A percentile compares a stretch with the other conserved stretches of the same genome.
Evolutionary conservation across 1,284 basidiomycete species (phyloP).

Genomic region (Polyporus tsugae): DNA sequence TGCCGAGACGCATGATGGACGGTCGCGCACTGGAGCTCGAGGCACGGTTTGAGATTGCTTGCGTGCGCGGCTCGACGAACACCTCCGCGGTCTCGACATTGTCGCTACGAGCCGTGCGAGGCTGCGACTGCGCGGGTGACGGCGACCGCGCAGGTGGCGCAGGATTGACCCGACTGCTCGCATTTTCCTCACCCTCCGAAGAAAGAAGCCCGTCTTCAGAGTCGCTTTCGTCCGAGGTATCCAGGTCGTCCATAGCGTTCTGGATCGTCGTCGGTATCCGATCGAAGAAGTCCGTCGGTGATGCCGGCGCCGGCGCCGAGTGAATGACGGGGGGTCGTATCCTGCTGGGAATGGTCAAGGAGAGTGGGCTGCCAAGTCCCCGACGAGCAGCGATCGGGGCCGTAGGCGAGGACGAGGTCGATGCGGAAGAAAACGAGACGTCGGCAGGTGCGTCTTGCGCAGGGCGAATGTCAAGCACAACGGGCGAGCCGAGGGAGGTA

Average conservation of each 20-base stretch:
- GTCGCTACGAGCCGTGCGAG: constrained; percentile 12
- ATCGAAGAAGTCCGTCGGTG: constrained; percentile 78
- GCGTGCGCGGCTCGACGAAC: constrained; percentile 46
- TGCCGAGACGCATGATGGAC: constrained; percentile 52
- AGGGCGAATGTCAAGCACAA: constrained; percentile 23
- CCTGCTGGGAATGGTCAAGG: constrained; percentile 40
- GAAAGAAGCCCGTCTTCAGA: constrained; percentile 44
- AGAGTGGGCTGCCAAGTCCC: constrained; percentile 34
- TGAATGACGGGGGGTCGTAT: constrained; percentile 38
- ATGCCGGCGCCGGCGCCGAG: constrained; percentile 64
- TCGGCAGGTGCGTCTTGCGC: constrained; percentile 24
- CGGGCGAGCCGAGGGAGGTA: constrained; percentile 26
- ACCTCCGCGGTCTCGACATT: constrained; percentile 35
- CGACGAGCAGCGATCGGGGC: constrained; percentile 39
- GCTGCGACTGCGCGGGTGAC: constrained; percentile 1
- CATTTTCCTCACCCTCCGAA: constrained; percentile 28
- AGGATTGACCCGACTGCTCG: constrained; percentile 28
- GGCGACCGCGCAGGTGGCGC: constrained; percentile 17
- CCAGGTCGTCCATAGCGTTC: constrained; percentile 76
- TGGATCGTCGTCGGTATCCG: constrained; percentile 66
- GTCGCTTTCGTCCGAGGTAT: constrained; percentile 59
- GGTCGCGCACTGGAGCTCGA: constrained; percentile 40
- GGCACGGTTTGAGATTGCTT: constrained; percentile 46
- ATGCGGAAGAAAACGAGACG: constrained; percentile 24
- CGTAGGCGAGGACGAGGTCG: constrained; percentile 23